Evolutionary conservation across 2,329 filamentous ascomycete species (phyloP).

Genomic region (Sporothrix humicola): DNA sequence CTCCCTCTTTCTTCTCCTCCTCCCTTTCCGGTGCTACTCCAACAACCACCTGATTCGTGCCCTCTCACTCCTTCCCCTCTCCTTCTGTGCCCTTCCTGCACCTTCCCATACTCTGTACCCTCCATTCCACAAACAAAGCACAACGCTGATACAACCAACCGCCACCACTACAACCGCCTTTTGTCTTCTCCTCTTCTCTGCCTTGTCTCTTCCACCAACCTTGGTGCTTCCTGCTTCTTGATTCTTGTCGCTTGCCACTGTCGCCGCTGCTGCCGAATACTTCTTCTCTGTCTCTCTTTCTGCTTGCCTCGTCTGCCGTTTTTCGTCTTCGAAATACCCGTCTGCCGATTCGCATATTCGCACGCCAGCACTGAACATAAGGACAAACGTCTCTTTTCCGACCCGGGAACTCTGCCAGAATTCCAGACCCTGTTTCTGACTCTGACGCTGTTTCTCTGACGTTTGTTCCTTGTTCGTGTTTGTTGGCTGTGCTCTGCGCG

Average conservation of each 20-base stretch:
- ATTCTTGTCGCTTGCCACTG: constrained; percentile 23
- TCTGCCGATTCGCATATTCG: constrained; percentile 19
- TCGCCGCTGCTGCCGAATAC: constrained; percentile 14
- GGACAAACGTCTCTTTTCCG: constrained; percentile 2
- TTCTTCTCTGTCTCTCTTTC: constrained; percentile 1
- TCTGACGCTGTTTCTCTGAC: background rate
- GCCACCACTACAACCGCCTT: background rate
- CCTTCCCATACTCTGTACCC: constrained; percentile 3
- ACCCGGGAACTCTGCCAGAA: constrained; percentile 7
- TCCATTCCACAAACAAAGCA: constrained; percentile 8
- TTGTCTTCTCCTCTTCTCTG: background rate
- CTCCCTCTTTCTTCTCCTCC: too few species aligned
- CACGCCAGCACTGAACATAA: constrained; percentile 14
- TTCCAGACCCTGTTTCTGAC: background rate
- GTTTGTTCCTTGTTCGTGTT: constrained; percentile 9
- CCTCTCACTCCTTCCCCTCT: constrained; percentile 12
- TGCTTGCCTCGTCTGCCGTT: constrained; percentile 14
- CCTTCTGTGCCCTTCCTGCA: background rate
- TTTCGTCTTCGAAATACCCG: background rate
- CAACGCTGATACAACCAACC: constrained; percentile 25
- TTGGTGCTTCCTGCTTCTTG: constrained; percentile 9
- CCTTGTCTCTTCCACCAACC: background rate
- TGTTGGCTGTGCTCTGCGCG: constrained; percentile 15
- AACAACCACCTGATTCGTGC: constrained; percentile 28
- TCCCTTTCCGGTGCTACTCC: constrained; percentile 28